phyloP scores from a whole-genome alignment of 2,329 filamentous ascomycete species.

The Fusarium mexicanum region DNA sequence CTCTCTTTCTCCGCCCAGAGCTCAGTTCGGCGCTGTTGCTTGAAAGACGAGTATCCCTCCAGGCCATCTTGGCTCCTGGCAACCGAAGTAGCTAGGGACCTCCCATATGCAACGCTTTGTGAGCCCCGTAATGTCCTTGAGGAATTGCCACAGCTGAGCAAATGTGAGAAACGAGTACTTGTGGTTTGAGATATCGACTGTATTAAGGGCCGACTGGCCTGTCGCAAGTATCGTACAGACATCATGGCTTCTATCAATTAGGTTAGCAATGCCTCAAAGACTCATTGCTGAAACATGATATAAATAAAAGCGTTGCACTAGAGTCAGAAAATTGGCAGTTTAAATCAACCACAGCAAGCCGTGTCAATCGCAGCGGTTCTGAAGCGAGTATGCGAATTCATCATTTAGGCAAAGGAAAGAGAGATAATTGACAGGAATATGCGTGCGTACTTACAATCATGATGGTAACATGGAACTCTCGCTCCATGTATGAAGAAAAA shows the following conservation, averaged over 20 bases:
- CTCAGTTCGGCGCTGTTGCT: constrained; percentile 48
- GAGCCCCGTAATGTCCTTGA: constrained; percentile 17
- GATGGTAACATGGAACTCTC: constrained; percentile 46
- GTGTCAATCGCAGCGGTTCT: constrained; percentile 63
- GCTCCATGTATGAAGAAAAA: constrained; percentile 42
- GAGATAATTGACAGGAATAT: background rate
- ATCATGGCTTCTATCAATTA: constrained; percentile 49
- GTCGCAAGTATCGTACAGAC: constrained; percentile 49
- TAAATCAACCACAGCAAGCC: constrained; percentile 56
- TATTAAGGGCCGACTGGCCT: constrained; percentile 46
- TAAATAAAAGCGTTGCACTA: constrained; percentile 19
- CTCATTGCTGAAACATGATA: constrained; percentile 3
- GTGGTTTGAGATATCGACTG: constrained; percentile 18
- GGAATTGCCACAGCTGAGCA: constrained; percentile 10
- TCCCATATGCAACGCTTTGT: constrained; percentile 8
- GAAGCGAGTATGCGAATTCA: constrained; percentile 57
- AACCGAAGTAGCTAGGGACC: constrained; percentile 37
- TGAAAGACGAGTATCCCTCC: constrained; percentile 49
- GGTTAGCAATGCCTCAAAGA: constrained; percentile 30
- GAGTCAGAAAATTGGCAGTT: constrained; percentile 53
- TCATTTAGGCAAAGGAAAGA: constrained; percentile 45
- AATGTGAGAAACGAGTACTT: constrained; percentile 22
- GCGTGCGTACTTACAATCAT: constrained; percentile 51
- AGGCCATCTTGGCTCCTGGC: constrained; percentile 30
- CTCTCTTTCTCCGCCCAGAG: constrained; percentile 47